Percentiles rank a stretch among this genome's conserved stretches.
phyloP scores from a whole-genome alignment of 2,329 filamentous ascomycete species.

The Onygena corvina region DNA sequence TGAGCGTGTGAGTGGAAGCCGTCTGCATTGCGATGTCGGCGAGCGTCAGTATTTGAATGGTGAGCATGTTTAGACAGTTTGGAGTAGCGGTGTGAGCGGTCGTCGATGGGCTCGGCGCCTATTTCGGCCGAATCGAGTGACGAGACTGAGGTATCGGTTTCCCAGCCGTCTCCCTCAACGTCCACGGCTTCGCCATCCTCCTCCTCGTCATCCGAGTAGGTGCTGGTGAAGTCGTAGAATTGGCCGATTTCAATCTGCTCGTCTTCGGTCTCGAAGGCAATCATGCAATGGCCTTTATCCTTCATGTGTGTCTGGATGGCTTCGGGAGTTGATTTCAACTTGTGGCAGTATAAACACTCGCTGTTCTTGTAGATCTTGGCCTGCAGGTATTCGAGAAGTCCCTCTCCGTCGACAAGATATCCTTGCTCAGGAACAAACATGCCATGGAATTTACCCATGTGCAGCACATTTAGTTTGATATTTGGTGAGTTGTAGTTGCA shows the following conservation, averaged over 20 bases:
- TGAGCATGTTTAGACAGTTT: constrained; percentile 61
- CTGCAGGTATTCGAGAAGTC: constrained; percentile 65
- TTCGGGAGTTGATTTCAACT: constrained; percentile 62
- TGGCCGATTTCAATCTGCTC: constrained; percentile 92
- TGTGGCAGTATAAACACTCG: constrained; percentile 81
- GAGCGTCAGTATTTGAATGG: constrained; percentile 49
- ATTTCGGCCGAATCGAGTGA: constrained; percentile 79
- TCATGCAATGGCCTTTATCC: constrained; percentile 93
- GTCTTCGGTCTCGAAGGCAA: constrained; percentile 75
- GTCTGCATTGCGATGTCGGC: constrained; percentile 61
- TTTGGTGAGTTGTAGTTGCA: constrained; percentile 77
- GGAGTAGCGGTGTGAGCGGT: constrained; percentile 58
- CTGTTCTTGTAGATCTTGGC: constrained; percentile 67
- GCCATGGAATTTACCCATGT: constrained; percentile 88
- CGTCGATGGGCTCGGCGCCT: constrained; percentile 54
- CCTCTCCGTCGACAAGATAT: constrained; percentile 71
- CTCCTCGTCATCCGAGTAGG: constrained; percentile 71
- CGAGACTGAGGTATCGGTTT: constrained; percentile 84
- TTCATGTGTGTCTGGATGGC: constrained; percentile 95
- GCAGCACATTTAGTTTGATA: constrained; percentile 61
- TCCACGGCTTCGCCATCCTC: constrained; percentile 39
- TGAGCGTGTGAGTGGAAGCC: constrained; percentile 76
- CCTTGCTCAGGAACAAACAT: constrained; percentile 89
- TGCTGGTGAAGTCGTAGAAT: constrained; percentile 92
- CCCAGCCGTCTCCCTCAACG: constrained; percentile 69